phyloP scores from a whole-genome alignment of 1,284 basidiomycete species.

The Heterobasidion irregulare region DNA sequence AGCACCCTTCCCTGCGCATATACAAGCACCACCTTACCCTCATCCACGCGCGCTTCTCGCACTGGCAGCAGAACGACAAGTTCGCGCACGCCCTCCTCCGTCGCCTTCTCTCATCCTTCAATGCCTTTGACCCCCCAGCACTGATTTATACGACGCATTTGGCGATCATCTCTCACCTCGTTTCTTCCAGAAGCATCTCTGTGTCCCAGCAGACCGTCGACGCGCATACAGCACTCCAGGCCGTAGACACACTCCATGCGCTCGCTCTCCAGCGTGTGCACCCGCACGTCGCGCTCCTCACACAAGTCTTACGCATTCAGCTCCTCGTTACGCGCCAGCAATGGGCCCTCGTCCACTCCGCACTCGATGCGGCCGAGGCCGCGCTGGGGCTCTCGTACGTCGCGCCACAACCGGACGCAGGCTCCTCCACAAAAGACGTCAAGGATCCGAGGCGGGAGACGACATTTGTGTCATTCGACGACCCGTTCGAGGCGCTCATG shows the following conservation, averaged over 20 bases:
- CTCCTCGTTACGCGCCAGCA: constrained; percentile 40
- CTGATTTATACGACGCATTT: constrained; percentile 47
- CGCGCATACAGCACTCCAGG: constrained; percentile 31
- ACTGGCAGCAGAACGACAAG: constrained; percentile 46
- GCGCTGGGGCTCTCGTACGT: constrained; percentile 33
- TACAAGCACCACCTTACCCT: constrained; percentile 50
- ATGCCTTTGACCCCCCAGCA: constrained; percentile 39
- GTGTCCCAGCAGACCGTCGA: constrained; percentile 18
- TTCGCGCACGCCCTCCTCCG: constrained; percentile 48
- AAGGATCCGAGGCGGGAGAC: constrained; percentile 11
- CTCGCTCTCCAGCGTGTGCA: constrained; percentile 33
- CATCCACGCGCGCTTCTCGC: constrained; percentile 49
- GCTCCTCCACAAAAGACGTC: not conserved
- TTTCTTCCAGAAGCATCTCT: constrained; percentile 15
- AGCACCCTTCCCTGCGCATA: constrained; percentile 54
- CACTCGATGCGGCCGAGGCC: constrained; percentile 35
- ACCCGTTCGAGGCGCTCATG: constrained; percentile 35
- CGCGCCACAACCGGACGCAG: not conserved
- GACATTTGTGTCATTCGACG: constrained; percentile 23
- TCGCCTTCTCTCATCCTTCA: constrained; percentile 41
- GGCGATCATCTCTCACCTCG: constrained; percentile 35
- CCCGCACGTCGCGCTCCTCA: constrained; percentile 34
- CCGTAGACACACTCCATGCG: constrained; percentile 32
- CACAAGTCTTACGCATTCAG: constrained; percentile 41
- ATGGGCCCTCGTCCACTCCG: constrained; percentile 41